A percentile compares a stretch with the other conserved stretches of the same genome.
phyloP scores from a whole-genome alignment of 306 rosid species.

The Cercis canadensis region DNA sequence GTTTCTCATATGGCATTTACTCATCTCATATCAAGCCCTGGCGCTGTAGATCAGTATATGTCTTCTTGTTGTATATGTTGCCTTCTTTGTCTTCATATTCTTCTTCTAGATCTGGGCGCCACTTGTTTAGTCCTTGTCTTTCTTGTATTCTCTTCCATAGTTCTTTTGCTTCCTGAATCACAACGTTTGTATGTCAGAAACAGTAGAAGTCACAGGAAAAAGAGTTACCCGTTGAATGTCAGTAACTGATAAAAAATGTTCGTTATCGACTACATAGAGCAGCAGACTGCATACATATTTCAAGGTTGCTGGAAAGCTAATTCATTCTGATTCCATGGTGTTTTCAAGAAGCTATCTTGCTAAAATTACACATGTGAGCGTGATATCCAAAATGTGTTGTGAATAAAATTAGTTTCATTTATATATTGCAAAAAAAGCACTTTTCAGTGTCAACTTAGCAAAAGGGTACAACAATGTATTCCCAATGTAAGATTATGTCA shows the following conservation, averaged over 20 bases:
- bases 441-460: background rate
- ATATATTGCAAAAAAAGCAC: background rate
- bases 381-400: background rate
- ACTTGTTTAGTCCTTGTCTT: slow-evolving; percentile 87
- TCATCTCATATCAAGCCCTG: slow-evolving; percentile 88
- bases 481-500: background rate
- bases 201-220: background rate
- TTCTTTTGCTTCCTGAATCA: slow-evolving; percentile 89
- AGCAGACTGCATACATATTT: background rate
- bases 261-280: too few relatives aligned
- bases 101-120: slow-evolving; percentile 99
- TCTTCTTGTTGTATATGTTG: slow-evolving; percentile 96
- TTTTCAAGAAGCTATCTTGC: background rate
- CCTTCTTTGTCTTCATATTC: slow-evolving; percentile 99
- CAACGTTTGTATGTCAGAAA: slow-evolving; percentile 27
- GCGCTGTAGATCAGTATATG: slow-evolving; percentile 92
- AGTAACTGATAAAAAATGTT: background rate
- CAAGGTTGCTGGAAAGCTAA: slow-evolving; percentile 10
- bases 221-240: background rate
- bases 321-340: slow-evolving; percentile 5
- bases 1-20: too few relatives aligned
- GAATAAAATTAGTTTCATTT: too few relatives aligned
- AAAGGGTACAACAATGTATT: background rate
- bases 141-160: slow-evolving; percentile 95
- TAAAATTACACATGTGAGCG: background rate